Base-by-base conservation (phyloP, 352 stramenopile genomes). In the Pythium periplocum region DNA sequence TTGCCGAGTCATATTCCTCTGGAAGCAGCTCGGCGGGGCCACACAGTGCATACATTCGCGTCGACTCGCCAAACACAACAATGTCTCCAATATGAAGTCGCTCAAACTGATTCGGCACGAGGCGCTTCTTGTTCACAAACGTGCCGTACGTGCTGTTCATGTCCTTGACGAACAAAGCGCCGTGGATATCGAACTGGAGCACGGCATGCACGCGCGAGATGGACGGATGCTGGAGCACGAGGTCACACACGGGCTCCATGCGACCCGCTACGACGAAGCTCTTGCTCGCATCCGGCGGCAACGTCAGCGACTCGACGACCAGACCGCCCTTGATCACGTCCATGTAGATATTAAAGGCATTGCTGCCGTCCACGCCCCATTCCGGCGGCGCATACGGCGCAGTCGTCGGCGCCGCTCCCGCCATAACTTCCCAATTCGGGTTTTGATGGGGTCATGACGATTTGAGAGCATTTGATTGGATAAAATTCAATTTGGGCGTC, bases 51-150 rank as follows among this genome's bases (percentile, higher is more conserved):
- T 96, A 95, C 44, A 93, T 68, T 31, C 87, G 64, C 53, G 85
- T 92, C 3, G 83, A 95, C 50, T 93, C 84, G n/a, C 83, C 87
- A 66, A 96, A 96, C 12, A 71, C 78, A 10, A 96, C 12, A 40
- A 96, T 61, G 65, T 96, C 87, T 34, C 87, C 87, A 41, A 95
- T 78, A 51, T 87, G 64, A 42, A 96, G 57, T 5, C 68, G 68
- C 59, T 75, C 56, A 50, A 83, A 92, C 35, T 86, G 66, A 4
- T 69, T 55, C 2, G 73, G 37, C 7, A 51, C 9, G 6, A 78
- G 44, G 6, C 78, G 73, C 34, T 74, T 73, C 67, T 96, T 96
- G 61, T 96, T 96, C 37, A 96, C 64, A 42, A 79, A 87, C 45
- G 80, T 94, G 38, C 87, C 87, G 53, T 96, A 78, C 5, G 85